Percentiles rank a stretch among this genome's conserved stretches.
These are phyloP conservation scores for Lepiota subincarnata DNA, from an alignment of 768 basidiomycete species.

Conservation along the genomic window DNA sequence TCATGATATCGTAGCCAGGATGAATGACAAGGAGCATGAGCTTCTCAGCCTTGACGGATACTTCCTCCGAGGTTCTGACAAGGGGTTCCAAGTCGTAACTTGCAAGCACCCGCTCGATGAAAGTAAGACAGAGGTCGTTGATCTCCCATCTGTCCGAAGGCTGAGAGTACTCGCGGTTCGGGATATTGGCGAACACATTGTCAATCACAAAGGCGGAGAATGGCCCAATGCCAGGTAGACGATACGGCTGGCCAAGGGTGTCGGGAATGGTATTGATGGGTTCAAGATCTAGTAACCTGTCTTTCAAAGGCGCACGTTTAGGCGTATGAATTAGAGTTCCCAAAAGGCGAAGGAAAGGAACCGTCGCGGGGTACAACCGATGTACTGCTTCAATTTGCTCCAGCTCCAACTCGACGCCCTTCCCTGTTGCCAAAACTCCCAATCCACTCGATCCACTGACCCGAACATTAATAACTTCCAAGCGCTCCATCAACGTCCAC, in stretches of 20 bases:
- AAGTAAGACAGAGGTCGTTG: constrained; percentile 80
- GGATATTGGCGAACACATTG: constrained; percentile 78
- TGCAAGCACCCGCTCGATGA: constrained; percentile 79
- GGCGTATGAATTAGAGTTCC: constrained; percentile 80
- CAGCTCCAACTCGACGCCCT: constrained; percentile 82
- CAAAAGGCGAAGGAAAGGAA: constrained; percentile 82
- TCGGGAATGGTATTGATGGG: constrained; percentile 77
- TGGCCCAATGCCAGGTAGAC: constrained; percentile 75
- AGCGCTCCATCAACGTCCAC: constrained; percentile 80
- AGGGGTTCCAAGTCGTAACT: constrained; percentile 79
- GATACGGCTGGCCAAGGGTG: constrained; percentile 72
- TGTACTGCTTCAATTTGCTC: constrained; percentile 82
- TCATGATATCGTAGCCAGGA: constrained; percentile 85
- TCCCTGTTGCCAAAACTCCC: constrained; percentile 50
- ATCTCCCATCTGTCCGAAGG: constrained; percentile 82
- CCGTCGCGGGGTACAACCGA: constrained; percentile 81
- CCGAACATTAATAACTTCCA: constrained; percentile 80
- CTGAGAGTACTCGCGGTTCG: constrained; percentile 67
- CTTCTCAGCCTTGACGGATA: constrained; percentile 43
- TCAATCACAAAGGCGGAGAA: constrained; percentile 87
- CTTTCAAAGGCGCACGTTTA: constrained; percentile 62
- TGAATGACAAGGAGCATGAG: constrained; percentile 61
- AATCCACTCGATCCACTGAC: constrained; percentile 33
- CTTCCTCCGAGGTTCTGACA: constrained; percentile 53
- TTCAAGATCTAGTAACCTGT: constrained; percentile 53